Base-by-base conservation (phyloP, 148 eudicot genomes). In the Nepenthes gracilis region DNA sequence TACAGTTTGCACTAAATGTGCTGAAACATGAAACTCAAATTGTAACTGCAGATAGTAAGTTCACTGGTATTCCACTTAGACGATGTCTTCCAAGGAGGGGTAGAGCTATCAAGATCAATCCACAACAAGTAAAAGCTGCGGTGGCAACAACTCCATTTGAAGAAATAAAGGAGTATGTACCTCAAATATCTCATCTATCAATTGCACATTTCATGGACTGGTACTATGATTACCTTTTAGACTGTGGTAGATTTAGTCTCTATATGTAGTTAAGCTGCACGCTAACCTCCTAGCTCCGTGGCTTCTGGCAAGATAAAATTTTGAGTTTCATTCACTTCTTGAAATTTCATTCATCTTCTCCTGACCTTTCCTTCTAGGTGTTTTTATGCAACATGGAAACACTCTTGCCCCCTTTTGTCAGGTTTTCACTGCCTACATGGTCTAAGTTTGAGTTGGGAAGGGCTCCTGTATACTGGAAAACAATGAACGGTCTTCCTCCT, bases 401-500 rank as follows among this genome's bases (percentile, higher is more conserved):
- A 40, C 6, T 3, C 4, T 4, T 40, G 4, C 8, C 45, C 45
- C 45, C 6, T 40, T 40, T 40, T 40, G 45, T 40, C 45, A 40
- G 97, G 75, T 88, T 74, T 72, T 67, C 69, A 58, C 83, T 92
- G 64, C 96, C 97, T 36, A 70, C 77, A 52, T 92, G 96, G 97
- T 90, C 97, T 57, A 79, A 85, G 36, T 92, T 92, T 63, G 97
- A 92, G 62, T 68, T 88, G 34, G 97, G 97, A 72, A 64, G 64
- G 72, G 81, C 96, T 52, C 86, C 97, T 2, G 85, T 92, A 1
- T 92, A 63, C 64, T 92, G 97, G 96, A 92, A 92, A 75, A 92
- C 97, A 4, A 85, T 78, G 90, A 88, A 92, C 6, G 97, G 97
- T 32, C 86, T 85, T 50, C 97, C 94, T 71, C 97, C 96, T 9